A percentile compares a stretch with the other conserved stretches of the same genome.
Conservation (phyloP, 2,329 filamentous ascomycete species). For the Aureobasidium namibiae region DNA sequence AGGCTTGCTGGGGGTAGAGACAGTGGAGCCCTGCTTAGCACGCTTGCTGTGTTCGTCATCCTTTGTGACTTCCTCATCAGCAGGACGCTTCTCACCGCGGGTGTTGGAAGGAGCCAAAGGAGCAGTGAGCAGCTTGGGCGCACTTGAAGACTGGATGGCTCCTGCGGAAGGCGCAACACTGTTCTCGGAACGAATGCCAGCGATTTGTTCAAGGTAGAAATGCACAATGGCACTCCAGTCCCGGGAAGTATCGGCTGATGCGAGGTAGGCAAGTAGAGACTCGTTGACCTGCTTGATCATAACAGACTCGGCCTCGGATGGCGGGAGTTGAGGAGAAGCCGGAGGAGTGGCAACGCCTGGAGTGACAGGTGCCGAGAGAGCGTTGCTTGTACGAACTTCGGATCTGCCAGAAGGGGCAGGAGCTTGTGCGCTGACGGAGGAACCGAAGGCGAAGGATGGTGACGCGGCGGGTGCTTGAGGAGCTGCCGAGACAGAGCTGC, state of each 20-base stretch:
- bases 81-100: constrained; percentile 3
- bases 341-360: constrained; percentile 3
- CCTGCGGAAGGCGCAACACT: background rate
- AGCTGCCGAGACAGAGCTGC: background rate
- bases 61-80: background rate
- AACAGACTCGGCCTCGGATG: background rate
- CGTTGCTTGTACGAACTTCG: background rate
- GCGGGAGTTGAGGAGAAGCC: background rate
- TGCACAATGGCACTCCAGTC: constrained; percentile 1
- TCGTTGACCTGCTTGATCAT: constrained; percentile 3
- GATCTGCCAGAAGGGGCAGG: background rate
- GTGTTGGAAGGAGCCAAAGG: background rate
- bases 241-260: background rate
- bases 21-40: background rate
- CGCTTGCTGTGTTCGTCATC: constrained; percentile 8
- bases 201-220: background rate
- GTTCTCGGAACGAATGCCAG: background rate
- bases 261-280: background rate
- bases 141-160: background rate
- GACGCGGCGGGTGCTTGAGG: background rate
- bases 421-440: background rate
- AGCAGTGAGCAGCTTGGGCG: background rate
- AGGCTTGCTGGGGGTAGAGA: background rate
- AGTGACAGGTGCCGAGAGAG: background rate
- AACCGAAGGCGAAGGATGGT: background rate